These are phyloP conservation scores for Discostella stelligeroides DNA, from an alignment of 108 stramenopile genomes.

Conservation along the genomic window DNA sequence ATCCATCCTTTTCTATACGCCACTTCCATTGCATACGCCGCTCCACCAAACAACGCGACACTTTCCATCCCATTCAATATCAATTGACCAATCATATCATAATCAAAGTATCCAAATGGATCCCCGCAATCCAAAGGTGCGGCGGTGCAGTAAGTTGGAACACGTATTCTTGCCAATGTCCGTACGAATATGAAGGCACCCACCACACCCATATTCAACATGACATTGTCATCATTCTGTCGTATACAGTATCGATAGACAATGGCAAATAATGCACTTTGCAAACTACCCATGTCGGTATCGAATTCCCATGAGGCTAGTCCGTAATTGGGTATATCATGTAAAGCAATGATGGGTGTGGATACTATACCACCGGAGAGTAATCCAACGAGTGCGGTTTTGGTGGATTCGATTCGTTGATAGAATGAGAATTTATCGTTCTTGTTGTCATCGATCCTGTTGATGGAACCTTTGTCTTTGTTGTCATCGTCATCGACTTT, in stretches of 20 bases:
- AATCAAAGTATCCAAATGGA: slow-evolving; percentile 81
- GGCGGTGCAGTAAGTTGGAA: slow-evolving; percentile 61
- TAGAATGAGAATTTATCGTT: slow-evolving; percentile 65
- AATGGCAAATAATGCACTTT: slow-evolving; percentile 79
- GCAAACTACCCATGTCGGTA: slow-evolving; percentile 69
- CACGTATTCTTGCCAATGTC: slow-evolving; percentile 59
- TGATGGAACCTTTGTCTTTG: no score
- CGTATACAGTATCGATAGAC: slow-evolving; percentile 79
- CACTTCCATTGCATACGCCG: slow-evolving; percentile 69
- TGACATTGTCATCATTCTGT: slow-evolving; percentile 64
- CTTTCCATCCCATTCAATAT: slow-evolving; percentile 66
- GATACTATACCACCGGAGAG: slow-evolving; percentile 62
- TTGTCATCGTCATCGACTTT: no score
- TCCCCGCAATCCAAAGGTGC: slow-evolving; percentile 70
- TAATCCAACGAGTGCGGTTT: slow-evolving; percentile 64
- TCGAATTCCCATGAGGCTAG: slow-evolving; percentile 80
- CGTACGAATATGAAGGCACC: slow-evolving; percentile 78
- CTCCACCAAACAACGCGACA: slow-evolving; percentile 67
- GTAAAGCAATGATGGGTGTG: slow-evolving; percentile 59
- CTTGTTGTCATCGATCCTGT: no score
- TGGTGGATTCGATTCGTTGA: slow-evolving; percentile 76
- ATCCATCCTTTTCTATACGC: slow-evolving; percentile 53
- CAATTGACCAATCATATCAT: slow-evolving; percentile 64
- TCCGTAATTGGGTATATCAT: slow-evolving; percentile 53
- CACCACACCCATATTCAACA: slow-evolving; percentile 75